Base-by-base conservation (phyloP, 2,329 filamentous ascomycete genomes). In the Aspergillus pseudotamarii region DNA sequence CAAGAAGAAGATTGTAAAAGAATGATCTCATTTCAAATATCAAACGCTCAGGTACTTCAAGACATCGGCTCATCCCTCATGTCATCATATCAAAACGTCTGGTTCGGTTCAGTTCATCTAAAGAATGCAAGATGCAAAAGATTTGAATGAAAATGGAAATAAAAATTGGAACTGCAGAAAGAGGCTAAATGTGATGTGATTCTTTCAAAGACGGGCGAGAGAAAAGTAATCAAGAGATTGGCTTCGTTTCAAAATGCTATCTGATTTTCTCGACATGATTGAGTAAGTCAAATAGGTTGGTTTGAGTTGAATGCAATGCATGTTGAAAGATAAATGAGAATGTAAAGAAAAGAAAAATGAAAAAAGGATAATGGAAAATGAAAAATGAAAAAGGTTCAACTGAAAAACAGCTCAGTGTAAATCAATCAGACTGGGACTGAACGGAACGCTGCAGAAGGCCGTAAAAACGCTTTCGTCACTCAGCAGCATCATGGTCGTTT, bases 401-500 rank as follows among this genome's bases (percentile, higher is more conserved):
- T 48, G 38, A 59, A 51, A 63, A 55, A 45, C 59, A 64, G 48
- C 23, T 16, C 4, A 41, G 26, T 21, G 41, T 16, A n/a, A 50
- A 16, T 50, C 21, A 51, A 46, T 51, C 26, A 54, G 43, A 64
- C 60, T 60, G 38, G 60, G 61, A 62, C 43, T 60, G 55, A 63
- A 62, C 43, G 58, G 55, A 57, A 63, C 60, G 63, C 63, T 65
- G 66, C 60, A 66, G 16, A 63, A 51, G 50, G 46, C 60, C 58
- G 60, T 36, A 16, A 61, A 62, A 63, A 51, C 45, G 57, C 63
- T 61, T 60, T 61, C 60, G 59, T 63, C 65, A 48, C 59, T 58
- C 53, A 60, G 62, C 64, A 68, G 62, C 61, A 60, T 66, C 58
- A 60, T 64, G 45, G 59, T 65, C 67, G 63, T 64, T 61, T 68